Percentiles rank a stretch among this genome's conserved stretches.
phyloP scores from a whole-genome alignment of 768 basidiomycete species.

The Mycena venus region DNA sequence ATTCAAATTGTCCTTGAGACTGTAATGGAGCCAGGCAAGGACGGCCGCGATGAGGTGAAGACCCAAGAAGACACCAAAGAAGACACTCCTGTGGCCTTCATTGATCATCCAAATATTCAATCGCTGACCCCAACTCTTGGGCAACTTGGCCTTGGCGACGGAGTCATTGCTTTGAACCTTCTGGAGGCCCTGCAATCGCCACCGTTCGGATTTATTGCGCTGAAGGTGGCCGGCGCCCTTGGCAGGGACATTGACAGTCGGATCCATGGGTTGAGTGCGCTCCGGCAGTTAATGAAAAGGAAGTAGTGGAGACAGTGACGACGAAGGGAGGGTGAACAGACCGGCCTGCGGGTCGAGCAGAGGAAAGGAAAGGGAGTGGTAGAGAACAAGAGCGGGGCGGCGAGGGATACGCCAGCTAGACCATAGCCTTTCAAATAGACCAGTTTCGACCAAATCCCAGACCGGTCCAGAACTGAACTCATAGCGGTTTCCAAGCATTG shows the following conservation, averaged over 20 bases:
- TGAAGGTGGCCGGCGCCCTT: slow-evolving; percentile 67
- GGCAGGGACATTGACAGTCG: slow-evolving; percentile 41
- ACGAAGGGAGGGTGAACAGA: slow-evolving; percentile 17
- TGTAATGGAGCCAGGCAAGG: slow-evolving; percentile 85
- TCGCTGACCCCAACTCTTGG: slow-evolving; percentile 58
- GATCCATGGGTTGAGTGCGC: slow-evolving; percentile 64
- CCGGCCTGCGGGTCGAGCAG: slow-evolving; percentile 29
- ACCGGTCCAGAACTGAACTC: slow-evolving; percentile 25
- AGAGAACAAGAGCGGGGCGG: background rate
- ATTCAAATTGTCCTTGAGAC: slow-evolving; percentile 81
- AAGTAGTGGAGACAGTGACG: background rate
- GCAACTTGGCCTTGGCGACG: slow-evolving; percentile 43
- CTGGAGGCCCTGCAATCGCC: slow-evolving; percentile 88
- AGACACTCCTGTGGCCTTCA: slow-evolving; percentile 84
- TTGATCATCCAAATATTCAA: slow-evolving; percentile 93
- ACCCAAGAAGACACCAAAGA: slow-evolving; percentile 86
- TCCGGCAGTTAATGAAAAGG: slow-evolving; percentile 45
- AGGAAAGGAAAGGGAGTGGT: background rate
- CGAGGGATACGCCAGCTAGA: background rate
- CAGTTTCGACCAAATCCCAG: slow-evolving; percentile 21
- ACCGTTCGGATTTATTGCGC: slow-evolving; percentile 89
- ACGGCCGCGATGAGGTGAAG: slow-evolving; percentile 83
- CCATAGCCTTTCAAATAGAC: slow-evolving; percentile 9
- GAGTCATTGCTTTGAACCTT: slow-evolving; percentile 45
- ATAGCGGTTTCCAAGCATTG: slow-evolving; percentile 24